A percentile compares a stretch with the other conserved stretches of the same genome.
These are phyloP conservation scores for Melaleuca alternifolia DNA, from an alignment of 345 rosid genomes.

Conservation along the genomic window DNA sequence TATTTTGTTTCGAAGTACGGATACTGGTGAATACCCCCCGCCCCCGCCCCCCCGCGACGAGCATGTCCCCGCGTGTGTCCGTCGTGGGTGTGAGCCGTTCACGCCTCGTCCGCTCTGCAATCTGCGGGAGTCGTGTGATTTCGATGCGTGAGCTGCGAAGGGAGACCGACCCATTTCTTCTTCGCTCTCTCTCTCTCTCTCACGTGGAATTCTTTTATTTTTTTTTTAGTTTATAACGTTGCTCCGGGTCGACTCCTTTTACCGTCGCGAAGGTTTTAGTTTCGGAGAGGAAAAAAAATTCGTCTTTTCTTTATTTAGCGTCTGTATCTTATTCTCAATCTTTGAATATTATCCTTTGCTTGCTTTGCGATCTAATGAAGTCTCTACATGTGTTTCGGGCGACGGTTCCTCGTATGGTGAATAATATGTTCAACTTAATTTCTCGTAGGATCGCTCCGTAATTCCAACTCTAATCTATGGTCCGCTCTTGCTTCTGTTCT, in stretches of 20 bases:
- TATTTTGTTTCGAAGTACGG: background rate
- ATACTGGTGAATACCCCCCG: background rate
- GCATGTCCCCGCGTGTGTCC: background rate
- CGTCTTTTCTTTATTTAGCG: background rate
- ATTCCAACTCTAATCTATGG: background rate
- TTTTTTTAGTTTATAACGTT: background rate
- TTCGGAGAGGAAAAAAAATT: background rate
- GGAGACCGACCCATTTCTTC: background rate
- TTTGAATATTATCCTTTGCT: background rate
- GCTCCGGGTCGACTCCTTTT: background rate
- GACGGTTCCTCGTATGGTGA: background rate
- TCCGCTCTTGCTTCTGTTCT: background rate
- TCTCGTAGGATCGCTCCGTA: background rate
- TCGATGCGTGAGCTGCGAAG: background rate
- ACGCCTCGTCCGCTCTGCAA: background rate
- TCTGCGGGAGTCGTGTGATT: background rate
- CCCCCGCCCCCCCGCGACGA: too few species aligned
- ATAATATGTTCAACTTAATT: background rate
- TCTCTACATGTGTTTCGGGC: background rate
- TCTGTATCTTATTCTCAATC: background rate
- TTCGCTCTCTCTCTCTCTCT: background rate
- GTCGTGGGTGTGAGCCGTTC: background rate
- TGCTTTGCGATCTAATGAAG: background rate
- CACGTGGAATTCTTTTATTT: background rate
- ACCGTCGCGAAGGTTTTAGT: background rate